A percentile compares a stretch with the other conserved stretches of the same genome.
Conservation (phyloP, 129 eudicot genomes). For the Pulicaria dysenterica region DNA sequence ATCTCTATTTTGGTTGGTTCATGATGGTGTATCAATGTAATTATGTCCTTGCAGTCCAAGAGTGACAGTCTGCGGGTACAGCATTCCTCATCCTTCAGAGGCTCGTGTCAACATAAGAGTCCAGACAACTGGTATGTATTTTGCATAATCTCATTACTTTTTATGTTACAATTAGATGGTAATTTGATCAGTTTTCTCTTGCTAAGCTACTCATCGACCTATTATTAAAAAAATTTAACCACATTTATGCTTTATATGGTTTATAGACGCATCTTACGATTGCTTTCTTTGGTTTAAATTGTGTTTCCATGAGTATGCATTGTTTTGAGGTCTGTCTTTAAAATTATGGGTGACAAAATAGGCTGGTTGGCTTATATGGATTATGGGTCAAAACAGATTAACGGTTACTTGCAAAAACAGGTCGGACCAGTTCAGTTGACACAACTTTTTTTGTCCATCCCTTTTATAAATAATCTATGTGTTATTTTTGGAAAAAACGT, state of each 20-base stretch:
- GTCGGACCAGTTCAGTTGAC: neutral
- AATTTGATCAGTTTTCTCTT: too few relatives aligned
- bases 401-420: neutral
- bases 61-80: constrained; percentile 83
- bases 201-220: neutral
- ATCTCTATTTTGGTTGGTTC: neutral
- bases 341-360: neutral
- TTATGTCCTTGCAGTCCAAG: constrained; percentile 71
- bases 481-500: too few relatives aligned
- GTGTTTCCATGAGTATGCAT: constrained; percentile 1
- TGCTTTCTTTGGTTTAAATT: neutral
- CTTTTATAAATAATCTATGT: too few relatives aligned
- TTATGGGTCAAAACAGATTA: neutral
- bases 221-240: neutral
- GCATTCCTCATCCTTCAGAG: constrained; percentile 96
- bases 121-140: constrained; percentile 82
- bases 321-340: constrained; percentile 3
- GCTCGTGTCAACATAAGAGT: constrained; percentile 87
- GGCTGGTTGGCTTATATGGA: neutral
- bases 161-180: neutral
- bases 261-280: constrained; percentile 11
- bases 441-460: too few relatives aligned
- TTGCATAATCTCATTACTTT: neutral
- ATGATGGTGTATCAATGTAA: neutral
- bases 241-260: constrained; percentile 1